These are phyloP conservation scores for Globisporangium carolinianum DNA, from an alignment of 352 stramenopile genomes.

Conservation along the genomic window DNA sequence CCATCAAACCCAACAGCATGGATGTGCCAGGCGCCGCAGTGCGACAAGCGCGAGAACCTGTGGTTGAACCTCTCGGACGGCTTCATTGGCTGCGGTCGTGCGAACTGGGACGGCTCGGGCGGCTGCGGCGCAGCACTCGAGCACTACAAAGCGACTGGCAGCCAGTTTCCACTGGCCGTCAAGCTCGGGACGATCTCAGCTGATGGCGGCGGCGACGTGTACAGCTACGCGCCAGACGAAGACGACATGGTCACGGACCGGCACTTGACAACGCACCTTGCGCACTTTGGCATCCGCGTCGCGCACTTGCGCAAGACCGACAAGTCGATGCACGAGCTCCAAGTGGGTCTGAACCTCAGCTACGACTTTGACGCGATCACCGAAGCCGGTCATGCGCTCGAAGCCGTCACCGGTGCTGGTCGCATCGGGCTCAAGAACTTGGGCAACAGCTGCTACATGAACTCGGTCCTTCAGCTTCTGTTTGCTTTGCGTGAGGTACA, in stretches of 20 bases:
- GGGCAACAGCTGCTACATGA: conserved; percentile 99
- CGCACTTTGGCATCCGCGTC: conserved; percentile 95
- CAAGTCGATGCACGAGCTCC: conserved; percentile 97
- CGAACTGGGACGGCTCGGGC: conserved; percentile 96
- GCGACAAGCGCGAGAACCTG: conserved; percentile 96
- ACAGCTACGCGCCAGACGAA: conserved; percentile 97
- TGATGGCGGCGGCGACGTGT: conserved; percentile 95
- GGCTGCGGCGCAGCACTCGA: conserved; percentile 94
- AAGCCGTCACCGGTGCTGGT: conserved; percentile 86
- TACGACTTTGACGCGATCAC: conserved; percentile 98
- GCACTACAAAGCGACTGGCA: conserved; percentile 93
- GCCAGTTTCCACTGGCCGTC: conserved; percentile 93
- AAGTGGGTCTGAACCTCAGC: conserved; percentile 96
- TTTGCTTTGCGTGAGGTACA: conserved; percentile 75
- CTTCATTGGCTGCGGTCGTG: conserved; percentile 76
- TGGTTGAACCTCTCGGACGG: conserved; percentile 98
- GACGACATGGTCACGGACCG: conserved; percentile 96
- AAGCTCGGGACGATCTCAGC: conserved; percentile 98
- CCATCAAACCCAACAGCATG: conserved; percentile 63
- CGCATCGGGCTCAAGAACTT: conserved; percentile 97
- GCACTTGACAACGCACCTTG: conserved; percentile 90
- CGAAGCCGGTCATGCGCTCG: conserved; percentile 92
- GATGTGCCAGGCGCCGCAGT: conserved; percentile 90
- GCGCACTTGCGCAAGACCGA: conserved; percentile 95
- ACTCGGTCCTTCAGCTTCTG: conserved; percentile 95